Percentiles rank a stretch among this genome's conserved stretches.
phyloP scores from a whole-genome alignment of 192 early-diverging fungal species.

The Fimicolochytrium jonesii region DNA sequence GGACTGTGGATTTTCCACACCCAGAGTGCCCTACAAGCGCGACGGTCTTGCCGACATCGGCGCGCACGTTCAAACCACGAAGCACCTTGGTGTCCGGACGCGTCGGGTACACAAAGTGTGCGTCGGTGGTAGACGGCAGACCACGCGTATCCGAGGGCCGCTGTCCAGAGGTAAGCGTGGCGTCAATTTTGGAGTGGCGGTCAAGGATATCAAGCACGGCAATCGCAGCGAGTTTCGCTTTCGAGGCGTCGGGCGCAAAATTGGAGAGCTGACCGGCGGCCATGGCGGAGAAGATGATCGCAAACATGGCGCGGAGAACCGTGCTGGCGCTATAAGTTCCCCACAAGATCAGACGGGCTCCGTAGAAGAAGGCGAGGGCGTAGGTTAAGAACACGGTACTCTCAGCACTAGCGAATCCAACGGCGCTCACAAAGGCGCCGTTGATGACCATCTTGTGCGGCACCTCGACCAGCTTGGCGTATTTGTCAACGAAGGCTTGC shows the following conservation, averaged over 20 bases:
- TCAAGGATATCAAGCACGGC: slow-evolving; percentile 68
- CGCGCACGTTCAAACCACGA: slow-evolving; percentile 37
- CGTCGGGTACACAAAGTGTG: slow-evolving; percentile 67
- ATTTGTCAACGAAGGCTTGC: slow-evolving; percentile 63
- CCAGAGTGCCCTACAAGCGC: slow-evolving; percentile 85
- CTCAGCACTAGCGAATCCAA: slow-evolving; percentile 76
- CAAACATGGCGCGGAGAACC: slow-evolving; percentile 44
- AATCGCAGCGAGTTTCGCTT: slow-evolving; percentile 75
- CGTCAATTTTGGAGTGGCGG: slow-evolving; percentile 66
- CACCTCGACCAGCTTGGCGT: slow-evolving; percentile 51
- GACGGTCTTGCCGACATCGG: slow-evolving; percentile 63
- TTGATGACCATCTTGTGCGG: slow-evolving; percentile 66
- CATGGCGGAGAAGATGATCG: slow-evolving; percentile 63
- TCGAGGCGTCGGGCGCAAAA: slow-evolving; percentile 70
- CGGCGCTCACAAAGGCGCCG: slow-evolving; percentile 58
- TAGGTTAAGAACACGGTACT: slow-evolving; percentile 69
- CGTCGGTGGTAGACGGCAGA: slow-evolving; percentile 44
- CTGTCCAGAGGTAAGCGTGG: slow-evolving; percentile 22
- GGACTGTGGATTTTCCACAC: slow-evolving; percentile 68
- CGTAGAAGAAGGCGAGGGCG: slow-evolving; percentile 76
- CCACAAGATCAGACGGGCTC: slow-evolving; percentile 57
- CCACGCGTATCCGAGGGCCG: slow-evolving; percentile 43
- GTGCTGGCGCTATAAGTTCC: slow-evolving; percentile 38
- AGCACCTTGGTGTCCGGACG: slow-evolving; percentile 57
- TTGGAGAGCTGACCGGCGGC: slow-evolving; percentile 73